Evolutionary conservation across 2,329 filamentous ascomycete species (phyloP).

Genomic region (Thielaviopsis ethacetica): DNA sequence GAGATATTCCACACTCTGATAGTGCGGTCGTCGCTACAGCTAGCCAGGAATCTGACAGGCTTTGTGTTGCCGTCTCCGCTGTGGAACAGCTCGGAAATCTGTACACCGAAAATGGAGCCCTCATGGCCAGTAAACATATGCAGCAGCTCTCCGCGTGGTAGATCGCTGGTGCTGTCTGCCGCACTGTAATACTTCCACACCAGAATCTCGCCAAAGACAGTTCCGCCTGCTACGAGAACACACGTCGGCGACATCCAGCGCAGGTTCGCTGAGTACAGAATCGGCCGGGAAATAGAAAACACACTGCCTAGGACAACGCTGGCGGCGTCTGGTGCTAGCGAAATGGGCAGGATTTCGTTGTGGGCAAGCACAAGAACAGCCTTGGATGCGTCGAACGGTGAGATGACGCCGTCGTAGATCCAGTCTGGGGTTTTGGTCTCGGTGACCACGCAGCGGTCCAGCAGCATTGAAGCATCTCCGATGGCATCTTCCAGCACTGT

Average conservation of each 20-base stretch:
- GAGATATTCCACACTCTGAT: constrained; percentile 78
- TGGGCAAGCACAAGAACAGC: constrained; percentile 67
- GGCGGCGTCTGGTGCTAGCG: constrained; percentile 15
- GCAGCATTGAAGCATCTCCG: neutral
- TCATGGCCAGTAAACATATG: constrained; percentile 55
- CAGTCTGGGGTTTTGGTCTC: constrained; percentile 44
- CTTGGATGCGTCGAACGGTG: constrained; percentile 23
- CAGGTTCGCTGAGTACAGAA: constrained; percentile 73
- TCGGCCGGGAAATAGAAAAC: constrained; percentile 56
- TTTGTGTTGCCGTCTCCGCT: constrained; percentile 19
- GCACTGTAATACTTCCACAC: constrained; percentile 59
- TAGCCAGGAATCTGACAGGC: constrained; percentile 52
- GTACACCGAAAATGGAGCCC: constrained; percentile 83
- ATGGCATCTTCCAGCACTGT: constrained; percentile 21
- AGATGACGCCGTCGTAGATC: constrained; percentile 53
- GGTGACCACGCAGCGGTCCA: constrained; percentile 1
- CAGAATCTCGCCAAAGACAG: constrained; percentile 85
- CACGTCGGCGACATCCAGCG: constrained; percentile 39
- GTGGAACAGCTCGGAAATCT: constrained; percentile 46
- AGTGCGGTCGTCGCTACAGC: constrained; percentile 88
- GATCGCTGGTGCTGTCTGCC: neutral
- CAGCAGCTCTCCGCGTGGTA: constrained; percentile 26
- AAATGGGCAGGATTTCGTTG: constrained; percentile 54
- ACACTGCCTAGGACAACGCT: constrained; percentile 30
- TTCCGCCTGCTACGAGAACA: constrained; percentile 71